Evolutionary conservation across 1,284 basidiomycete genomes (phyloP).

Genomic region (Microbotryum scabiosae): DNA sequence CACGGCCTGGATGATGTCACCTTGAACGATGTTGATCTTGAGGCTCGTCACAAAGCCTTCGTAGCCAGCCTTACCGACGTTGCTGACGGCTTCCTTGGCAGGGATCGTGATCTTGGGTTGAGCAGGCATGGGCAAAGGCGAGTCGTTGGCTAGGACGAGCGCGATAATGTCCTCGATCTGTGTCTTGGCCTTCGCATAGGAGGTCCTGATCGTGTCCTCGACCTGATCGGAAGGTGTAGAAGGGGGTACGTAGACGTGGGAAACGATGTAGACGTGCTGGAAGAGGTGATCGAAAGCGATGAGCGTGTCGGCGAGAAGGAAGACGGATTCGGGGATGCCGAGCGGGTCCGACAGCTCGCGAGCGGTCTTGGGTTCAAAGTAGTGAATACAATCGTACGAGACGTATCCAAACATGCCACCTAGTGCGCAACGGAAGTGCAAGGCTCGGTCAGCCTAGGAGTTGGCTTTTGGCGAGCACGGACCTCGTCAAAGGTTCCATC

Average conservation of each 20-base stretch:
- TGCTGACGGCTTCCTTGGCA: conserved; percentile 59
- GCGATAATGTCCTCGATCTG: conserved; percentile 69
- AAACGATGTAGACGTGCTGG: conserved; percentile 89
- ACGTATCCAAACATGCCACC: conserved; percentile 98
- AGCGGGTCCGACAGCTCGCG: conserved; percentile 61
- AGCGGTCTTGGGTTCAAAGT: conserved; percentile 89
- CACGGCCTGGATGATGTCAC: conserved; percentile 98
- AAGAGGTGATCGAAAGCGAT: conserved; percentile 96
- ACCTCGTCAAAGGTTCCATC: too few species aligned
- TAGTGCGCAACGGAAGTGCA: conserved; percentile 16
- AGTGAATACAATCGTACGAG: conserved; percentile 88
- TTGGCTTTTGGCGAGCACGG: too few species aligned
- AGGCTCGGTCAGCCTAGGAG: too few species aligned
- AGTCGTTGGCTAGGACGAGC: conserved; percentile 46
- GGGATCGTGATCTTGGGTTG: conserved; percentile 49
- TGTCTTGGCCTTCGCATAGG: conserved; percentile 70
- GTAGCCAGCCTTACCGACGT: conserved; percentile 91
- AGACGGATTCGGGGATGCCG: conserved; percentile 84
- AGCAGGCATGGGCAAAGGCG: conserved; percentile 50
- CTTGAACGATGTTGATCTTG: conserved; percentile 88
- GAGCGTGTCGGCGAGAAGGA: conserved; percentile 92
- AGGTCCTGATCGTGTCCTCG: conserved; percentile 55
- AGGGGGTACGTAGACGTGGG: conserved; percentile 80
- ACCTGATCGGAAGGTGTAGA: conserved; percentile 36
- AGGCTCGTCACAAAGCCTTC: conserved; percentile 83